Percentiles rank a stretch among this genome's conserved stretches.
These are phyloP conservation scores for Aspergillus cavernicola DNA, from an alignment of 495 filamentous ascomycete genomes.

Conservation along the genomic window DNA sequence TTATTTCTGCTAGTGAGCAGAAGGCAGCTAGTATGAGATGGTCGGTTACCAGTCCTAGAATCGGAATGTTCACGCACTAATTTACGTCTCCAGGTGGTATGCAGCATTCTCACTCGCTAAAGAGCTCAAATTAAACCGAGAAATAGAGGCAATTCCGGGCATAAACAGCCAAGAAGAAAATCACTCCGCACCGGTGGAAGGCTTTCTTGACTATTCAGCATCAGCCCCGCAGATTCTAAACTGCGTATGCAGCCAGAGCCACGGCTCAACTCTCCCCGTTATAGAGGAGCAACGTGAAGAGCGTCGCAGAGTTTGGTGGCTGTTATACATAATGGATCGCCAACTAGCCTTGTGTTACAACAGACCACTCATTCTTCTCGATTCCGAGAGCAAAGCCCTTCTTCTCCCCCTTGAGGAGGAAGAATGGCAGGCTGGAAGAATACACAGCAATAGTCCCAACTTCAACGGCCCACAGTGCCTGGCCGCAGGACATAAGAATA, in stretches of 20 bases:
- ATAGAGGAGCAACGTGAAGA: slow-evolving; percentile 83
- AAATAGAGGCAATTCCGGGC: slow-evolving; percentile 61
- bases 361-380: slow-evolving; percentile 72
- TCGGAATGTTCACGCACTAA: too few relatives aligned
- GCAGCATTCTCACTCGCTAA: slow-evolving; percentile 85
- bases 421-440: slow-evolving; percentile 82
- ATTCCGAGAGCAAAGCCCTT: slow-evolving; percentile 80
- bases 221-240: slow-evolving; percentile 37
- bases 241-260: slow-evolving; percentile 32
- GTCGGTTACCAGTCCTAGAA: slow-evolving; percentile 33
- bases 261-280: slow-evolving; percentile 36
- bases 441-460: slow-evolving; percentile 52
- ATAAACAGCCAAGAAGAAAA: slow-evolving; percentile 29
- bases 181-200: slow-evolving; percentile 30
- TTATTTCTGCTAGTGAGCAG: slow-evolving; percentile 89
- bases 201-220: slow-evolving; percentile 32
- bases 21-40: slow-evolving; percentile 88
- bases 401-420: slow-evolving; percentile 84
- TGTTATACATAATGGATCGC: slow-evolving; percentile 79
- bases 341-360: slow-evolving; percentile 86
- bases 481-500: slow-evolving; percentile 40
- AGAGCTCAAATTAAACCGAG: slow-evolving; percentile 83
- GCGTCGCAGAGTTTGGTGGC: slow-evolving; percentile 84
- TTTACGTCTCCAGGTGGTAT: slow-evolving; percentile 67
- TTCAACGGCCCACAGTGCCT: slow-evolving; percentile 45